These are phyloP conservation scores for Aquilaria sinensis DNA, from an alignment of 345 rosid genomes.

Conservation along the genomic window DNA sequence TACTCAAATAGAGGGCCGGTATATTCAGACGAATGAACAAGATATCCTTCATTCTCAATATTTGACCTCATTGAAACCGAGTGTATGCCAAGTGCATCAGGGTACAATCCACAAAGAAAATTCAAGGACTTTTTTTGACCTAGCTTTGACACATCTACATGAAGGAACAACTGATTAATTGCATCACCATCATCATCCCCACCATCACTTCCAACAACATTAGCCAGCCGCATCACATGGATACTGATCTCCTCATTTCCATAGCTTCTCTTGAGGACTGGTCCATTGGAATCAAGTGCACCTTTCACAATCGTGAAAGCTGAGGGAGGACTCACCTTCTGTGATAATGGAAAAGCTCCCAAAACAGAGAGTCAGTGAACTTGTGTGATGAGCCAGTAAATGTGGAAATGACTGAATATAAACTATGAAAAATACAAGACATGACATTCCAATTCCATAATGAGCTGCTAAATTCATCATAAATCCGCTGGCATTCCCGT, in stretches of 20 bases:
- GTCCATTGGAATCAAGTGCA: constrained; percentile 58
- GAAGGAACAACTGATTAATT: constrained; percentile 79
- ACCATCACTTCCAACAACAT: constrained; percentile 33
- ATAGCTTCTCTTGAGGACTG: constrained; percentile 56
- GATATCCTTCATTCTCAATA: constrained; percentile 28
- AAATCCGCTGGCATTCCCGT: too few relatives aligned
- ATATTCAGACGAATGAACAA: constrained; percentile 42
- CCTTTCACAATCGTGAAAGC: constrained; percentile 61
- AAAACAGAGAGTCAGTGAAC: too few relatives aligned
- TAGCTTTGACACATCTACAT: constrained; percentile 75
- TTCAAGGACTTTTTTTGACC: constrained; percentile 57
- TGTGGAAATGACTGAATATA: too few relatives aligned
- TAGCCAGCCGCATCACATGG: constrained; percentile 58
- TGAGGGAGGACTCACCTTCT: constrained; percentile 86
- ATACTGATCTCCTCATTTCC: constrained; percentile 69
- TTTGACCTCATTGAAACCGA: constrained; percentile 78
- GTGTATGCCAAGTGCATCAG: constrained; percentile 90
- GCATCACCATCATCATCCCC: constrained; percentile 52
- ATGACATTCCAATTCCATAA: too few relatives aligned
- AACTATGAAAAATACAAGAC: too few relatives aligned
- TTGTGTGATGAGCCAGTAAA: too few relatives aligned
- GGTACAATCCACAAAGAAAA: constrained; percentile 86
- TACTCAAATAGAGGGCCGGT: constrained; percentile 78
- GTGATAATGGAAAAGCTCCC: constrained; percentile 8
- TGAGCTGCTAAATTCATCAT: too few relatives aligned